Percentiles rank a stretch among this genome's conserved stretches.
phyloP scores from a whole-genome alignment of 2,329 filamentous ascomycete species.

The Cercospora beticola region DNA sequence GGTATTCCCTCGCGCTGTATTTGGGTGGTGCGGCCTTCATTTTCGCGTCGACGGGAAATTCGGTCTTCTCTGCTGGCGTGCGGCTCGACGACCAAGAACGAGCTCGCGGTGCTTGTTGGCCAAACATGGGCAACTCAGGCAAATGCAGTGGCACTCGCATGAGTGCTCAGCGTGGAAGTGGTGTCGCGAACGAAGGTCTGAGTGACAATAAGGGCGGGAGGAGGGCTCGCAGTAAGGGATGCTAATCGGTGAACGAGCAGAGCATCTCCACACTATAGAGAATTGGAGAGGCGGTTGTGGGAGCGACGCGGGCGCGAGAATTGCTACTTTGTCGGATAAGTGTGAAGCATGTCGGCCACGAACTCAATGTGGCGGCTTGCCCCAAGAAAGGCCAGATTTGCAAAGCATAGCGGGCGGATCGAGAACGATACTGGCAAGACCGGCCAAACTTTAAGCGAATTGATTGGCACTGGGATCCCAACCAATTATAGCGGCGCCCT shows the following conservation, averaged over 20 bases:
- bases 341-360: slow-evolving; percentile 19
- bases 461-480: slow-evolving; percentile 11
- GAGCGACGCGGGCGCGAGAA: slow-evolving; percentile 17
- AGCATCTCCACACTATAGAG: slow-evolving; percentile 12
- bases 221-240: slow-evolving; percentile 9
- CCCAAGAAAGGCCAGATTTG: slow-evolving; percentile 14
- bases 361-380: slow-evolving; percentile 15
- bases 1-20: slow-evolving; percentile 24
- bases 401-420: slow-evolving; percentile 9
- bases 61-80: slow-evolving; percentile 15
- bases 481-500: slow-evolving; percentile 15
- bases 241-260: slow-evolving; percentile 1
- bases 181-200: neutral
- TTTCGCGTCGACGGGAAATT: slow-evolving; percentile 16
- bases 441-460: slow-evolving; percentile 11
- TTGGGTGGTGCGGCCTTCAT: slow-evolving; percentile 19
- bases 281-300: slow-evolving; percentile 1
- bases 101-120: slow-evolving; percentile 14
- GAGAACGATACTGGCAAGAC: slow-evolving; percentile 4
- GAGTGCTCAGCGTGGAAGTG: slow-evolving; percentile 4
- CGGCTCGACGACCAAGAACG: slow-evolving; percentile 20
- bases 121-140: slow-evolving; percentile 18
- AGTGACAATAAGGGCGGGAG: neutral
- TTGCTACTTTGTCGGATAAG: slow-evolving; percentile 17
- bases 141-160: slow-evolving; percentile 15